Percentiles rank a stretch among this genome's conserved stretches.
Conservation (phyloP, 176 grass and related monocot genomes). For the Miscanthus lutarioriparius region DNA sequence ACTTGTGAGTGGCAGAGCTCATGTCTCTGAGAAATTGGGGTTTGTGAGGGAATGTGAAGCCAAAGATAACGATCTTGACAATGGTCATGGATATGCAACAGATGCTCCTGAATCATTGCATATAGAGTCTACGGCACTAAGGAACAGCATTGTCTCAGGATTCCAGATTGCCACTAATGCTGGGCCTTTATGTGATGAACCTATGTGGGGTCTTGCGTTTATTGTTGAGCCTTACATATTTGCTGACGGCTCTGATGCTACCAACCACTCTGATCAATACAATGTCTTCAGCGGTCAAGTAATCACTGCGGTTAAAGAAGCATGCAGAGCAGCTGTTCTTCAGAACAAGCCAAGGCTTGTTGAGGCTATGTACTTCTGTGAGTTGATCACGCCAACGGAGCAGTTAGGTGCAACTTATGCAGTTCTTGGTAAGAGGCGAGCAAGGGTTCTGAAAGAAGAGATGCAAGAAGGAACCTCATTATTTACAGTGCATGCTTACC, state of each 20-base stretch:
- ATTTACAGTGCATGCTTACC: conserved; percentile 76
- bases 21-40: conserved; percentile 71
- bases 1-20: conserved; percentile 53
- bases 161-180: conserved; percentile 82
- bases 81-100: conserved; percentile 23
- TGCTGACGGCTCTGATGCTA: conserved; percentile 45
- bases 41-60: conserved; percentile 43
- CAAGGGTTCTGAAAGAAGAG: conserved; percentile 81
- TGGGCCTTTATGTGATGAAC: conserved; percentile 90
- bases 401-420: conserved; percentile 69
- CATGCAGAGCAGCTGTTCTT: conserved; percentile 70
- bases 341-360: conserved; percentile 94
- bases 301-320: conserved; percentile 87
- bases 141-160: conserved; percentile 75
- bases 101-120: conserved; percentile 43
- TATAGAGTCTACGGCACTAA: conserved; percentile 65
- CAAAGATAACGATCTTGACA: conserved; percentile 20
- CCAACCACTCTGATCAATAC: conserved; percentile 66
- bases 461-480: conserved; percentile 84
- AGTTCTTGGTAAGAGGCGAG: conserved; percentile 70
- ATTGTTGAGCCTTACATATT: conserved; percentile 80
- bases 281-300: conserved; percentile 84
- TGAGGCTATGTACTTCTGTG: conserved; percentile 83
- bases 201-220: conserved; percentile 87
- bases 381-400: conserved; percentile 68